These are phyloP conservation scores for Suillus spraguei DNA, from an alignment of 768 basidiomycete species.

Conservation along the genomic window DNA sequence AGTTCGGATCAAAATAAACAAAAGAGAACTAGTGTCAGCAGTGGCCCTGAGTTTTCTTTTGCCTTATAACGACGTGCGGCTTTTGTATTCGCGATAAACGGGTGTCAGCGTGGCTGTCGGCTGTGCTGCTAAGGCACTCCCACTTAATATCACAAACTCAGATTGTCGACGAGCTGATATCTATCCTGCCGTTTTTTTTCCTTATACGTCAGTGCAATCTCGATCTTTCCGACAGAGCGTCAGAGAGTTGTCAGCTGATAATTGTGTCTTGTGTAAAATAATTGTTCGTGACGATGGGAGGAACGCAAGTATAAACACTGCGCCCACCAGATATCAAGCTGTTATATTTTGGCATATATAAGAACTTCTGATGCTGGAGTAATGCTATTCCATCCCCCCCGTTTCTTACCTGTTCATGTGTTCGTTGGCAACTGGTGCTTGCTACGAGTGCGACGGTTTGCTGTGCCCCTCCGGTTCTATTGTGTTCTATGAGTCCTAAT, in stretches of 20 bases:
- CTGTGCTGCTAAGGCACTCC: conserved; percentile 27
- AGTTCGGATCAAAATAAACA: conserved; percentile 7
- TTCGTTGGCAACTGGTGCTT: conserved; percentile 16
- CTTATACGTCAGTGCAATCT: conserved; percentile 28
- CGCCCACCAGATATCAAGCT: conserved; percentile 10
- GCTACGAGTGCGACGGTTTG: conserved; percentile 18
- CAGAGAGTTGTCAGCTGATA: conserved; percentile 24
- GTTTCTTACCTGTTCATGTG: conserved; percentile 10
- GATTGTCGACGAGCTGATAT: conserved; percentile 24
- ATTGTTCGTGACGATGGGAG: conserved; percentile 25
- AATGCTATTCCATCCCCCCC: not conserved
- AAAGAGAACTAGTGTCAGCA: conserved; percentile 23
- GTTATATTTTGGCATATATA: conserved; percentile 8
- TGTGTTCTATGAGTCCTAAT: conserved; percentile 45
- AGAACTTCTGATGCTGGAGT: not conserved
- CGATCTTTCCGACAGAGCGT: conserved; percentile 26
- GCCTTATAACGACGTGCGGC: conserved; percentile 17
- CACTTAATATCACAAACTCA: conserved; percentile 20
- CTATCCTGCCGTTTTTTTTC: conserved; percentile 17
- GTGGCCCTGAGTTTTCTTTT: conserved; percentile 26
- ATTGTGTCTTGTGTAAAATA: conserved; percentile 17
- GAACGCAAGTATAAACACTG: conserved; percentile 12
- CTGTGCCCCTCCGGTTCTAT: conserved; percentile 34
- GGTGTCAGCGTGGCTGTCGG: conserved; percentile 25
- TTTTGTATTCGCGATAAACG: conserved; percentile 11